Percentiles rank a stretch among this genome's conserved stretches.
These are phyloP conservation scores for Pezicula radicicola DNA, from an alignment of 2,329 filamentous ascomycete genomes.

Conservation along the genomic window DNA sequence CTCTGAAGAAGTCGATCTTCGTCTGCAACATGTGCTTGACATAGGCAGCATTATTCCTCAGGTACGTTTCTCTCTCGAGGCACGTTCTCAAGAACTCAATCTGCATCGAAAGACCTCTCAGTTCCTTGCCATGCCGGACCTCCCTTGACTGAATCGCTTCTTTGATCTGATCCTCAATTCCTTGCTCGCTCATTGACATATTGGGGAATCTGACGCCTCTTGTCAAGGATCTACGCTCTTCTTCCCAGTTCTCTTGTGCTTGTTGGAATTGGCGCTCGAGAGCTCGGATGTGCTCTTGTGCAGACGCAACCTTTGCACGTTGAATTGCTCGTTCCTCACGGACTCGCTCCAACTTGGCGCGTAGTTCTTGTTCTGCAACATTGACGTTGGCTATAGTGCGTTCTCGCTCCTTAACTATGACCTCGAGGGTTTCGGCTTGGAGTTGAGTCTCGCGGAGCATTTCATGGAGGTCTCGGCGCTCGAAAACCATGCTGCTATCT, in stretches of 20 bases:
- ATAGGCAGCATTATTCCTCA: conserved; percentile 78
- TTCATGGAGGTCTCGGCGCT: conserved; percentile 57
- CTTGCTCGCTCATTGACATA: conserved; percentile 36
- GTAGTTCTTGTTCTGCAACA: conserved; percentile 56
- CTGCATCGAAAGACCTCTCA: conserved; percentile 82
- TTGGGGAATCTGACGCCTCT: conserved; percentile 35
- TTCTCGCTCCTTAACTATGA: conserved; percentile 69
- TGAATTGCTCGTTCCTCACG: conserved; percentile 59
- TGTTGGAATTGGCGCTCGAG: conserved; percentile 36
- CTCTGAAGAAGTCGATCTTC: conserved; percentile 78
- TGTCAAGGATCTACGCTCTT: conserved; percentile 38
- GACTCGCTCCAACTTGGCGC: conserved; percentile 65
- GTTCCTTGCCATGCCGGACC: conserved; percentile 68
- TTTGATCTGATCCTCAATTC: conserved; percentile 32
- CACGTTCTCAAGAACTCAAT: conserved; percentile 87
- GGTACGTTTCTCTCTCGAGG: conserved; percentile 74
- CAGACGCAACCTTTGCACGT: conserved; percentile 15
- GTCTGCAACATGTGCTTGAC: conserved; percentile 82
- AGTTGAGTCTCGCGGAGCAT: conserved; percentile 61
- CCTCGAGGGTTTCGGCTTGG: conserved; percentile 66
- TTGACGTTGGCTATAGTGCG: conserved; percentile 56
- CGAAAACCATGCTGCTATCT: conserved; percentile 55
- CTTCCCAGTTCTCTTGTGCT: conserved; percentile 40
- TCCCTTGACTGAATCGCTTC: conserved; percentile 40
- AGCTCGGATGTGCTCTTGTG: conserved; percentile 18